phyloP scores from a whole-genome alignment of 495 filamentous ascomycete species.

The Massariosphaeria phaeospora region DNA sequence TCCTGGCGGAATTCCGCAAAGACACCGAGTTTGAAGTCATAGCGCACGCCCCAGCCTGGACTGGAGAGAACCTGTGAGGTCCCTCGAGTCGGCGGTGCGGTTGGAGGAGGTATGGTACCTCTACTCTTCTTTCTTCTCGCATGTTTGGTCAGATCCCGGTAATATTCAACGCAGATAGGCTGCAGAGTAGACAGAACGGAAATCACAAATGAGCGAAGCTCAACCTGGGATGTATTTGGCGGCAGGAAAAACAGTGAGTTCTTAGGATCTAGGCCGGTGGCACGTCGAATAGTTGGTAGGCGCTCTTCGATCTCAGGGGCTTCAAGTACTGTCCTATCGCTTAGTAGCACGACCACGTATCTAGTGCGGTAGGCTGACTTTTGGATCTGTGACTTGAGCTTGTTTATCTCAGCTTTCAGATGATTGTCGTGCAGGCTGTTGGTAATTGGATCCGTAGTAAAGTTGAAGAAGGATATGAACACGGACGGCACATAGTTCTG shows the following conservation, averaged over 20 bases:
- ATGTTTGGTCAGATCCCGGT: slow-evolving; percentile 85
- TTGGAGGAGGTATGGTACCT: slow-evolving; percentile 69
- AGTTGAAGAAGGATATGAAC: slow-evolving; percentile 68
- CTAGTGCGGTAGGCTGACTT: slow-evolving; percentile 67
- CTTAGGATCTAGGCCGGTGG: slow-evolving; percentile 74
- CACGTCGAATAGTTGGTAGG: slow-evolving; percentile 65
- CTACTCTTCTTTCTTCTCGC: slow-evolving; percentile 74
- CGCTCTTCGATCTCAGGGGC: slow-evolving; percentile 67
- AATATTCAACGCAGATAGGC: slow-evolving; percentile 70
- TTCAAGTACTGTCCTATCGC: slow-evolving; percentile 58
- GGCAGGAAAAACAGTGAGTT: slow-evolving; percentile 70
- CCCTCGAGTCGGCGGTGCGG: slow-evolving; percentile 73
- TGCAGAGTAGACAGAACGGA: slow-evolving; percentile 57
- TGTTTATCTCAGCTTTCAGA: slow-evolving; percentile 81
- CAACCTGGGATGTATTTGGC: slow-evolving; percentile 55
- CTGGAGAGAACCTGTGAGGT: slow-evolving; percentile 78
- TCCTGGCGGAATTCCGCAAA: slow-evolving; percentile 89
- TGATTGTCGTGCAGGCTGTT: slow-evolving; percentile 75
- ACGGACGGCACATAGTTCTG: slow-evolving; percentile 73
- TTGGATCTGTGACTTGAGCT: slow-evolving; percentile 58
- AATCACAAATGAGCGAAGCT: slow-evolving; percentile 59
- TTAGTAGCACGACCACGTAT: slow-evolving; percentile 71
- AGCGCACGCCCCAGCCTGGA: slow-evolving; percentile 83
- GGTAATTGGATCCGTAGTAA: slow-evolving; percentile 63
- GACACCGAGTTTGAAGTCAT: slow-evolving; percentile 85